Base-by-base conservation (phyloP, 495 filamentous ascomycete genomes). In the Neurospora discreta region DNA sequence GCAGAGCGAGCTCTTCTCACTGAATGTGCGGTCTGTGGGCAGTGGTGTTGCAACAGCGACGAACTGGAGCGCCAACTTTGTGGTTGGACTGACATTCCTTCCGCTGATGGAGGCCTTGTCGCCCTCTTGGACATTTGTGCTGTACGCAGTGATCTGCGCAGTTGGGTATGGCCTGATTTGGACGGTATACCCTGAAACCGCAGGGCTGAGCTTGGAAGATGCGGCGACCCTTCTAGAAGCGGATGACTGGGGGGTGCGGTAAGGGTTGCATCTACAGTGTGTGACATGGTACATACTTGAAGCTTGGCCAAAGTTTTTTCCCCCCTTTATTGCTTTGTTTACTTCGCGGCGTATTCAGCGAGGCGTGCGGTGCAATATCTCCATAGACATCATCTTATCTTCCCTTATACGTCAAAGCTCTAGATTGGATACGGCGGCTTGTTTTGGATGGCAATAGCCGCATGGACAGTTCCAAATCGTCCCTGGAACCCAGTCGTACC, bases 31-130 rank as follows among this genome's bases (percentile, higher is more conserved):
- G 39, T 91, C 90, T 0, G 77, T 96, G 2, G 94, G 94, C 7
- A 94, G 92, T 39, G 89, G 89, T 0, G 75, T 96, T n/a, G 89
- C 92, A 1, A 98, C 94, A 18, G 90, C 91, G 3, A 95, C 92
- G 5, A 97, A 97, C 74, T 98, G 94, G 94, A 87, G 86, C 18
- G 89, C 90, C 5, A 98, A 98, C 80, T 93, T 94, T 74, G 78
- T 96, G n/a, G 87, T 98, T 13, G 94, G 93, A 1, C 82, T 94
- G 65, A 94, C 92, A 0, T 98, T 98, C 74, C 79, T 98, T 73
- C 91, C 92, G 0, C 87, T 97, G 86, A 93, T 98, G 90, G 88
- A 94, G 74, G 82, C 81, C 70, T 77, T 97, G 69, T 89, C 89
- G 4, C 91, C 92, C 9, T 83, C 84, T n/a, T 90, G 90, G 83